phyloP scores from a whole-genome alignment of 163 green algal genomes.

The Scenedesmus sp. region DNA sequence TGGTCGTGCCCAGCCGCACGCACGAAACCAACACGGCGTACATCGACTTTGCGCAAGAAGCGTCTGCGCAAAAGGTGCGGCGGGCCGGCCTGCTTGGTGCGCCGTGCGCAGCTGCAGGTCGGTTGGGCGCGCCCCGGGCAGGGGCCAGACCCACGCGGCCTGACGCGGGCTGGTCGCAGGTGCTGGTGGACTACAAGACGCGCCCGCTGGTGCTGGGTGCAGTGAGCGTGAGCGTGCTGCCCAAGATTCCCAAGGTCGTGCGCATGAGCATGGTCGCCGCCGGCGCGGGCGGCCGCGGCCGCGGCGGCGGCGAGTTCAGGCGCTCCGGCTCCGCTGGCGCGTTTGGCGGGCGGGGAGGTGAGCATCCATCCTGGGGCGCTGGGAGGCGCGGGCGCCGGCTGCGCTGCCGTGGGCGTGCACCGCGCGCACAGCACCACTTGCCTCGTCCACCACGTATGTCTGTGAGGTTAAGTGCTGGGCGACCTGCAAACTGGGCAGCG shows the following conservation, averaged over 20 bases:
- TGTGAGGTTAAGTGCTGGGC: no score
- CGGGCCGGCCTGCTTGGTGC: neutral
- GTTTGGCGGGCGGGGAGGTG: slow-evolving; percentile 21
- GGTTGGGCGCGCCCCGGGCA: neutral
- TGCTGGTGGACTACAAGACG: slow-evolving; percentile 16
- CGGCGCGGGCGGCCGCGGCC: neutral
- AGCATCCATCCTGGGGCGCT: neutral
- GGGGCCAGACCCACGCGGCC: neutral
- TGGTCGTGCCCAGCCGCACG: slow-evolving; percentile 7
- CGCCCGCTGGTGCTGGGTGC: neutral
- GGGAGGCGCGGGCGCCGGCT: no score
- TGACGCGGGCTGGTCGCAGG: neutral
- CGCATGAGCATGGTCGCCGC: slow-evolving; percentile 1
- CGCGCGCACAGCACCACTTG: neutral
- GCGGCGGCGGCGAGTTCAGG: slow-evolving; percentile 10
- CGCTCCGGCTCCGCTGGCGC: slow-evolving; percentile 11
- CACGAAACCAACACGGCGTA: slow-evolving; percentile 47
- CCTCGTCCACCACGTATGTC: no score
- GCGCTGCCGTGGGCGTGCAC: neutral
- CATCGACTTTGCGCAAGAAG: slow-evolving; percentile 31
- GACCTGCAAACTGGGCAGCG: no score
- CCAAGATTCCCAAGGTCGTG: slow-evolving; percentile 25
- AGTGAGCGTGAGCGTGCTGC: neutral
- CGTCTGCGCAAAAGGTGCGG: slow-evolving; percentile 31
- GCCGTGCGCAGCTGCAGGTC: neutral